Conservation (phyloP, 2,329 filamentous ascomycete genomes). For the Monilinia polystroma region DNA sequence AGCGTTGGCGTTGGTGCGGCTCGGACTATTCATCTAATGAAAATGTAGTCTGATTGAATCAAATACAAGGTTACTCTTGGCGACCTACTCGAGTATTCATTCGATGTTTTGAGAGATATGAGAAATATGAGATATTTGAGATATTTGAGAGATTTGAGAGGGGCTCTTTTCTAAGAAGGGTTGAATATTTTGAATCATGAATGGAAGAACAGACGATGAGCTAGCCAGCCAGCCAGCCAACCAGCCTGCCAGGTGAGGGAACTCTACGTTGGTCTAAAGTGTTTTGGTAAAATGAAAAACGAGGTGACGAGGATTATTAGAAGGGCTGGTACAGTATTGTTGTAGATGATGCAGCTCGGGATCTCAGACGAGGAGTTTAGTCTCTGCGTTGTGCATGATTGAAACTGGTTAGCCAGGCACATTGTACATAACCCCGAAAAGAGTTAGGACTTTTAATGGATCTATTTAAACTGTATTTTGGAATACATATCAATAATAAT, state of each 20-base stretch:
- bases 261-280: background rate
- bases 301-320: constrained; percentile 4
- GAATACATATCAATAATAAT: too few relatives aligned
- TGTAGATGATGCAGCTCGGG: constrained; percentile 11
- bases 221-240: too few relatives aligned
- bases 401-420: constrained; percentile 8
- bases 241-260: too few relatives aligned
- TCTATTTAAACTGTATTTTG: background rate
- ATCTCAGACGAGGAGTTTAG: background rate
- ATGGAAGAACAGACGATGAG: too few relatives aligned
- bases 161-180: too few relatives aligned
- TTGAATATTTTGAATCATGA: too few relatives aligned
- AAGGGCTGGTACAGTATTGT: constrained; percentile 7
- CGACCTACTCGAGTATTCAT: background rate
- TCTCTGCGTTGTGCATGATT: background rate
- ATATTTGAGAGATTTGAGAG: background rate
- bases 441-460: background rate
- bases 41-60: constrained; percentile 18
- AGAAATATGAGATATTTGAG: background rate
- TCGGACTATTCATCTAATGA: constrained; percentile 16
- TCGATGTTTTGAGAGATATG: too few relatives aligned
- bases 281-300: background rate
- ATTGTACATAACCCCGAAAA: background rate
- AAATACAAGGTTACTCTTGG: constrained; percentile 8
- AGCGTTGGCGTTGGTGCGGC: constrained; percentile 21